Base-by-base conservation (phyloP, 2,329 filamentous ascomycete genomes). In the Coniochaeta hoffmannii region DNA sequence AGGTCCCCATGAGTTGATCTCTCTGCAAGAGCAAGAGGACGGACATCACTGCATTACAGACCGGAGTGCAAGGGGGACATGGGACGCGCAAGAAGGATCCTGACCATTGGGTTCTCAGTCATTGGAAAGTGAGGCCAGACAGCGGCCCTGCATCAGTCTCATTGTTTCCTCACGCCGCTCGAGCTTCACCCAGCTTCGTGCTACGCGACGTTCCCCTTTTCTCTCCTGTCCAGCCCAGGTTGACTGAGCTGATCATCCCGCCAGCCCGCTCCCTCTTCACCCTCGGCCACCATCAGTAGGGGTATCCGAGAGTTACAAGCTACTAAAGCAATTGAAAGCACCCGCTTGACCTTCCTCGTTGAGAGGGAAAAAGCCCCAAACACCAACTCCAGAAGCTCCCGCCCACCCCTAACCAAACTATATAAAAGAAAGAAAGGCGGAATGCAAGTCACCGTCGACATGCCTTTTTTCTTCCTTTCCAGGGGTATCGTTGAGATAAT, bases 401-500 rank as follows among this genome's bases (percentile, higher is more conserved):
- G 7, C 17, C 34, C n/a, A 54, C 26, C 53, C 6, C 6, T 34
- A 54, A 31, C 14, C 41, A 5, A 30, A 19, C n/a, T n/a, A 46
- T 9, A 46, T 3, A 46, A 28, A 46, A 28, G 50, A 32, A 38
- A 31, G 11, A 54, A 19, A 49, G 22, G 44, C 34, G 14, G 50
- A 55, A 35, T 46, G 46, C 35, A 52, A 24, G 31, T 44, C 46
- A 24, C 41, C 22, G 15, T 22, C 36, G 22, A 57, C 55, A n/a
- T 50, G 34, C 51, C 49, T 58, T 52, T 56, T 57, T 61, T 57
- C 56, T n/a, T n/a, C 53, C 57, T 60, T 58, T 58, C 60, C 59
- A 58, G 59, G 68, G 68, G 68, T 70, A 70, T 70, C 68, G 68
- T 70, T 69, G 68, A 70, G 68, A 70, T 69, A 58, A 58, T 46